Evolutionary conservation across 2,329 filamentous ascomycete genomes (phyloP), one percentile per base, ranked within the genome.

Genomic region (Botrytis fabae): DNA sequence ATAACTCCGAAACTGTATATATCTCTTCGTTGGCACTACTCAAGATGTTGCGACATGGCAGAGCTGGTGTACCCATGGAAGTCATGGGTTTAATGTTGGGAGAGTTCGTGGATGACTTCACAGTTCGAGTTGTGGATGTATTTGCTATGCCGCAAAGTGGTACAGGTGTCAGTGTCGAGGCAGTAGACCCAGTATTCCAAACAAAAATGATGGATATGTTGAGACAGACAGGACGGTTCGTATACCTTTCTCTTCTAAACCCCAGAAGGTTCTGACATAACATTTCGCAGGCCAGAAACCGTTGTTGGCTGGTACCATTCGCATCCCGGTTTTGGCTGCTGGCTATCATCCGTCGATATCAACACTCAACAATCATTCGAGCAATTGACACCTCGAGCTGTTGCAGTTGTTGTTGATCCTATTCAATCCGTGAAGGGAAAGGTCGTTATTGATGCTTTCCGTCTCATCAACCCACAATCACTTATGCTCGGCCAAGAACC

Each of bases 171-270:
- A 97, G 94, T 84, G 96, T 99, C 80, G 96, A 99, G 84, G 97
- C 96, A 69, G 96, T 99, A 76, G 96, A 99, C 82, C 94, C 95
- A 16, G 96, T 99, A 48, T 99, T 99, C 84, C 96, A 99, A 86
- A 98, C 94, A 80, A 99, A 98, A 88, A 99, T 99, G 96, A 99
- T 99, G 96, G 96, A 99, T 82, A 98, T 99, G 96, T 86, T 99
- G 82, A 89, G 93, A 81, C 96, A 99, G 87, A 99, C 96, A 73
- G 96, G 96, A 85, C 89, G 96, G 94, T 97, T 66, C 44, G 57
- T 69, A 35, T 10, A 44, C 69, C n/a, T 42, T 44, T 22, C n/a
- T 20, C 22, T 71, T 68, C 22, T 71, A 48, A 46, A 54, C 57
- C 38, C 60, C 22, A 42, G 28, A 64, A 69, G 63, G 32, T 62